phyloP scores from a whole-genome alignment of 1,284 basidiomycete species.

The Ganoderma sinense region DNA sequence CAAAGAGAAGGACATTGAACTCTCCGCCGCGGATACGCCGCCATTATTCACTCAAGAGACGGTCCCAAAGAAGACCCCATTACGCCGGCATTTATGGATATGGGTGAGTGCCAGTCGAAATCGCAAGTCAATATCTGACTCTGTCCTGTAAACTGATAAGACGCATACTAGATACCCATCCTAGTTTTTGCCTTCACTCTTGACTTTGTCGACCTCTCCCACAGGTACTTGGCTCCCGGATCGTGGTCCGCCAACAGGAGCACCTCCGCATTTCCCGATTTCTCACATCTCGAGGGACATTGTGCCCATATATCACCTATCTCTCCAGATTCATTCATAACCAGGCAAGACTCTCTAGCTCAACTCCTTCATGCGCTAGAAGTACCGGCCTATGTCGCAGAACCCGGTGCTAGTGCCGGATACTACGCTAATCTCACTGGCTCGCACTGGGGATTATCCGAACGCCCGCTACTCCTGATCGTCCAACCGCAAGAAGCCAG shows the following conservation, averaged over 20 bases:
- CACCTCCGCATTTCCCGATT: constrained; percentile 32
- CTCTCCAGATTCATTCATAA: constrained; percentile 51
- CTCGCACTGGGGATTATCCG: constrained; percentile 73
- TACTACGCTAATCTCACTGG: constrained; percentile 79
- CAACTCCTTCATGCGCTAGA: constrained; percentile 54
- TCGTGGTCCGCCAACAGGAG: background rate
- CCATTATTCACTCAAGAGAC: background rate
- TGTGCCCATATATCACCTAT: constrained; percentile 63
- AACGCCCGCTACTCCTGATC: constrained; percentile 79
- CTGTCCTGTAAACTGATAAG: constrained; percentile 7
- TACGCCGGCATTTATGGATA: constrained; percentile 12
- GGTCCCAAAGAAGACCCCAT: background rate
- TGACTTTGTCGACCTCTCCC: constrained; percentile 13
- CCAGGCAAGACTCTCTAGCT: constrained; percentile 62
- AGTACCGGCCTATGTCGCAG: constrained; percentile 73
- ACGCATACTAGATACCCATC: constrained; percentile 3
- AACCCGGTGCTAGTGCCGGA: constrained; percentile 75
- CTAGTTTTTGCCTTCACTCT: constrained; percentile 3
- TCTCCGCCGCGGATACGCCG: background rate
- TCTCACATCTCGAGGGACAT: constrained; percentile 52
- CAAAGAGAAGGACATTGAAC: background rate
- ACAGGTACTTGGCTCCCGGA: background rate
- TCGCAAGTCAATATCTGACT: background rate
- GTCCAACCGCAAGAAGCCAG: constrained; percentile 52
- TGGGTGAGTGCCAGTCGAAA: constrained; percentile 5